Evolutionary conservation across 1,284 basidiomycete species (phyloP).

Genomic region (Pseudozyma sp.): DNA sequence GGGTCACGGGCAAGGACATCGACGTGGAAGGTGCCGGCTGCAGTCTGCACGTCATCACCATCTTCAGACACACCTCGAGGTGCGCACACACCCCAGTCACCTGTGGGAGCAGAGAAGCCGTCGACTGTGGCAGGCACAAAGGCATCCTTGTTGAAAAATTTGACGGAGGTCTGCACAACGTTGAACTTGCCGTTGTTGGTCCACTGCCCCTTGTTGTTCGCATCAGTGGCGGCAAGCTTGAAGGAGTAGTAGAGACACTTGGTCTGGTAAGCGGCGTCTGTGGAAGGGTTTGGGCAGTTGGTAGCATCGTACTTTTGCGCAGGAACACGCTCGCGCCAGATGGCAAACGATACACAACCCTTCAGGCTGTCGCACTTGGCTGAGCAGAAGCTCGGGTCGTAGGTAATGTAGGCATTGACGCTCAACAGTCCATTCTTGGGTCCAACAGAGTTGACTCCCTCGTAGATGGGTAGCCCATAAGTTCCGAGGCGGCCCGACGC

Average conservation of each 20-base stretch:
- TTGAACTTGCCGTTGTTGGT: conserved; percentile 6
- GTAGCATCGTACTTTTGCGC: background rate
- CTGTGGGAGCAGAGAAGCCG: background rate
- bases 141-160: background rate
- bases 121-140: background rate
- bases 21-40: background rate
- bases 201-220: conserved; percentile 4
- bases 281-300: background rate
- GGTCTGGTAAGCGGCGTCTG: conserved; percentile 1
- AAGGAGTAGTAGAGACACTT: conserved; percentile 9
- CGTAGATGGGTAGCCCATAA: background rate
- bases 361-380: background rate
- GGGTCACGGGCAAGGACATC: background rate
- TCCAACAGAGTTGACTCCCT: conserved; percentile 3
- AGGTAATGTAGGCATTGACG: conserved; percentile 1
- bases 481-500: background rate
- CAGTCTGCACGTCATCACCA: background rate
- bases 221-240: background rate
- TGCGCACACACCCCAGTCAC: background rate
- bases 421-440: conserved; percentile 10
- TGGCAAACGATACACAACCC: conserved; percentile 5
- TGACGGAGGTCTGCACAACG: background rate
- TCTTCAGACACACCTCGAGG: background rate
- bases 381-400: background rate
- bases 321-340: conserved; percentile 4